phyloP scores from a whole-genome alignment of 2,329 filamentous ascomycete genomes.

The Aspergillus brunneoviolaceus region DNA sequence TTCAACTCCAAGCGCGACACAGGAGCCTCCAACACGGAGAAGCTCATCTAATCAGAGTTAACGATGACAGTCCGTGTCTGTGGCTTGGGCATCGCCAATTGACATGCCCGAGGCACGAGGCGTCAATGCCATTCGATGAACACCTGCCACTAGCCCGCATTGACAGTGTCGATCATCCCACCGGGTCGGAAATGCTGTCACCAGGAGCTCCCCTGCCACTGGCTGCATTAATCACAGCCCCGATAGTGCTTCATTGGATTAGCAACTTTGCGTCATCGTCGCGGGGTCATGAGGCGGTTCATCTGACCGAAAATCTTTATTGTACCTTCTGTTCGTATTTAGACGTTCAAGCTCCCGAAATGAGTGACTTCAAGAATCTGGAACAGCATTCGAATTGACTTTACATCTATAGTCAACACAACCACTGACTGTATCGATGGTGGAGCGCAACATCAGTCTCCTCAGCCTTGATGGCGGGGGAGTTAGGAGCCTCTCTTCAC shows the following conservation, averaged over 20 bases:
- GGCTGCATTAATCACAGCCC: slow-evolving; percentile 6
- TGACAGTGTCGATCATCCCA: slow-evolving; percentile 6
- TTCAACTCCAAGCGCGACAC: background rate
- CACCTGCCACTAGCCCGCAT: background rate
- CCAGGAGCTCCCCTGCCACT: background rate
- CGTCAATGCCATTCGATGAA: background rate
- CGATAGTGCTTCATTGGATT: slow-evolving; percentile 6
- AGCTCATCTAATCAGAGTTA: background rate
- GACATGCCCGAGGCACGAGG: background rate
- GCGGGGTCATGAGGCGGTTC: background rate
- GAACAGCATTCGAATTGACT: background rate
- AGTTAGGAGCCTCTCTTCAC: slow-evolving; percentile 40
- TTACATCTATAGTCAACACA: background rate
- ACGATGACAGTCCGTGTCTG: background rate
- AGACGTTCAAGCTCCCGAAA: background rate
- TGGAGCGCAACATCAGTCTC: slow-evolving; percentile 20
- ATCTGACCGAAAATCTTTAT: background rate
- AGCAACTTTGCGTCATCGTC: slow-evolving; percentile 1
- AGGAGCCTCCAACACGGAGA: background rate
- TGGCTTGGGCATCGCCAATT: background rate
- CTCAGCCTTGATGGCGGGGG: slow-evolving; percentile 42
- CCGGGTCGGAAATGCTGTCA: background rate
- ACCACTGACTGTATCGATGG: slow-evolving; percentile 9
- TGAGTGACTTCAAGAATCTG: background rate
- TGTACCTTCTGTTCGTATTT: background rate